phyloP scores from a whole-genome alignment of 352 stramenopile species.

The Pythium insidiosum region DNA sequence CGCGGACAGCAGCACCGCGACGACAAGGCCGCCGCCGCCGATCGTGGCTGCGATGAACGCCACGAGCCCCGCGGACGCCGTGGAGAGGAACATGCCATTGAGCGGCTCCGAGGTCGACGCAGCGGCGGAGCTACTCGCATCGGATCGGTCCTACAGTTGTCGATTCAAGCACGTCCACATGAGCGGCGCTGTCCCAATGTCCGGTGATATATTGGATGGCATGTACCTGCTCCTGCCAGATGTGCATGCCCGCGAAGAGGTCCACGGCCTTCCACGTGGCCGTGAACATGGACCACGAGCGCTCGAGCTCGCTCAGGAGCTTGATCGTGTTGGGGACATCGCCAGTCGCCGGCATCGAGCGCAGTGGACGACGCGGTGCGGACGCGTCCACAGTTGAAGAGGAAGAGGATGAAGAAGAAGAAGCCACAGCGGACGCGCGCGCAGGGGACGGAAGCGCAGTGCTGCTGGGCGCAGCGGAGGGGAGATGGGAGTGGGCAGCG shows the following conservation, averaged over 20 bases:
- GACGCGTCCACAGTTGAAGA: too few species aligned
- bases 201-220: too few species aligned
- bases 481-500: too few species aligned
- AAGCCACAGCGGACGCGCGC: too few species aligned
- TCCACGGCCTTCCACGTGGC: constrained; percentile 59
- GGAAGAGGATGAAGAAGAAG: too few species aligned
- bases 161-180: too few species aligned
- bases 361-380: too few species aligned
- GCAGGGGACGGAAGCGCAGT: too few species aligned
- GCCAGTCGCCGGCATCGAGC: constrained; percentile 3
- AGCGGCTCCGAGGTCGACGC: constrained; percentile 26
- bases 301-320: constrained; percentile 63
- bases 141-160: too few species aligned
- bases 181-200: too few species aligned
- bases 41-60: constrained; percentile 63
- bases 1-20: constrained; percentile 40
- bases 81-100: constrained; percentile 51
- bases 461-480: too few species aligned
- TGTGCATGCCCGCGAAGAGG: constrained; percentile 56
- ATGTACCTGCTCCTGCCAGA: constrained; percentile 61
- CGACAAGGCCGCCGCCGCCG: constrained; percentile 40
- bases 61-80: constrained; percentile 36
- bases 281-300: constrained; percentile 65
- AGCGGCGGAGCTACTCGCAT: too few species aligned
- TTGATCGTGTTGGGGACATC: constrained; percentile 49